phyloP scores from a whole-genome alignment of 1,284 basidiomycete genomes.

The Moesziomyces sp. region DNA sequence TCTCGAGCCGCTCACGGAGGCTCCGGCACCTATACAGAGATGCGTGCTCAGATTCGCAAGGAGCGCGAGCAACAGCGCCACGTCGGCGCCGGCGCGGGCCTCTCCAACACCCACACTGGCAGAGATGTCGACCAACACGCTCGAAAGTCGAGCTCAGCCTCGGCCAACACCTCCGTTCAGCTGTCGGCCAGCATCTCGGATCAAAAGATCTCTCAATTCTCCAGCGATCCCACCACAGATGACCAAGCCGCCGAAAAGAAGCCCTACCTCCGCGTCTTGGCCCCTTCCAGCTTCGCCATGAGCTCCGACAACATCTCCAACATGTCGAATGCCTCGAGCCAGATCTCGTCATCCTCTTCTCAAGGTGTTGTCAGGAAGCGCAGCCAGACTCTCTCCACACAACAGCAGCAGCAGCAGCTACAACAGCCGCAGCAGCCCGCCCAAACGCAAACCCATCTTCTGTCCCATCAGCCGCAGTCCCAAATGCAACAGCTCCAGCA shows the following conservation, averaged over 20 bases:
- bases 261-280: constrained; percentile 23
- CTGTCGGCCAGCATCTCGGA: constrained; percentile 36
- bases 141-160: constrained; percentile 4
- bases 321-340: constrained; percentile 32
- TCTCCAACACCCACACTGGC: background rate
- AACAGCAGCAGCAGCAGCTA: constrained; percentile 7
- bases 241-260: constrained; percentile 17
- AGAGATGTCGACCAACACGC: constrained; percentile 8
- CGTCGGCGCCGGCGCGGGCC: background rate
- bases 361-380: constrained; percentile 24
- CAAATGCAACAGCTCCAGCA: constrained; percentile 29
- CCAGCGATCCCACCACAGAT: constrained; percentile 12
- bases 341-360: constrained; percentile 36
- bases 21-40: constrained; percentile 50
- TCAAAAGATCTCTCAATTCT: constrained; percentile 27
- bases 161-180: constrained; percentile 2
- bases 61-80: constrained; percentile 33
- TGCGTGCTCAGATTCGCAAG: constrained; percentile 46
- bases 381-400: constrained; percentile 22
- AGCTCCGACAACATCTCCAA: constrained; percentile 33
- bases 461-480: constrained; percentile 7
- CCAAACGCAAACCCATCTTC: constrained; percentile 9
- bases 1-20: constrained; percentile 43
- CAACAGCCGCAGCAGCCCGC: constrained; percentile 1
- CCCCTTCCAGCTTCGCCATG: constrained; percentile 26